Conservation (phyloP, 2,329 filamentous ascomycete genomes). For the Fusarium napiforme region DNA sequence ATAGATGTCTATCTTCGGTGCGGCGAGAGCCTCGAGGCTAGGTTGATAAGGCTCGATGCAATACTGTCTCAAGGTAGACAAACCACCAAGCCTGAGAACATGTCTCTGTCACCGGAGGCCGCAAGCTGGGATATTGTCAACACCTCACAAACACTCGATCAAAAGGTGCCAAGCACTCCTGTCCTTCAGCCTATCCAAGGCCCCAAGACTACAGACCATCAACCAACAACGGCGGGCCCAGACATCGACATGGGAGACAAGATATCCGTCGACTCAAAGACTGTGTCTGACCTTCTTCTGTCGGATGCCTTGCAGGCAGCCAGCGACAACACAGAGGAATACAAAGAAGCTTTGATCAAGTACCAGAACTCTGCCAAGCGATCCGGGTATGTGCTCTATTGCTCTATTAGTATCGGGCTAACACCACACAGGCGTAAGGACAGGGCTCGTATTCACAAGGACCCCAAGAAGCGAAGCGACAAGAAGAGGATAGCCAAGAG, state of each 20-base stretch:
- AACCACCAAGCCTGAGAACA: not conserved
- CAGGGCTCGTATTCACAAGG: not conserved
- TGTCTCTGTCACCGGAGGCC: not conserved
- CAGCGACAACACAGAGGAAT: not conserved
- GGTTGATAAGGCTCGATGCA: slow-evolving; percentile 3
- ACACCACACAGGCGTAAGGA: not conserved
- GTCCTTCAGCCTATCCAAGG: not conserved
- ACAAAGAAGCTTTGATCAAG: not conserved
- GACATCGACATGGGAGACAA: not conserved
- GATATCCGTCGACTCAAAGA: not conserved
- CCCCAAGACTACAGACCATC: not conserved
- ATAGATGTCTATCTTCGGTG: slow-evolving; percentile 31
- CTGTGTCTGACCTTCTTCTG: slow-evolving; percentile 14
- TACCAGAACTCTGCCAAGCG: not conserved
- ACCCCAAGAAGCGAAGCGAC: fast-evolving
- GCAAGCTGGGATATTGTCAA: slow-evolving; percentile 21
- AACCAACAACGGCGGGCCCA: not conserved
- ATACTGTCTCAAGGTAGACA: not conserved
- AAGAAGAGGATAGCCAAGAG: not conserved
- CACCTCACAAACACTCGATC: not conserved
- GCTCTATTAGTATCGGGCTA: not conserved
- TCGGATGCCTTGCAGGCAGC: not conserved
- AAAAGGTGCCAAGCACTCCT: not conserved
- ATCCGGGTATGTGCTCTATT: not conserved
- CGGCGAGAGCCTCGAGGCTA: slow-evolving; percentile 25